Evolutionary conservation across 129 eudicot species (phyloP).

Genomic region (Deinandra increscens): DNA sequence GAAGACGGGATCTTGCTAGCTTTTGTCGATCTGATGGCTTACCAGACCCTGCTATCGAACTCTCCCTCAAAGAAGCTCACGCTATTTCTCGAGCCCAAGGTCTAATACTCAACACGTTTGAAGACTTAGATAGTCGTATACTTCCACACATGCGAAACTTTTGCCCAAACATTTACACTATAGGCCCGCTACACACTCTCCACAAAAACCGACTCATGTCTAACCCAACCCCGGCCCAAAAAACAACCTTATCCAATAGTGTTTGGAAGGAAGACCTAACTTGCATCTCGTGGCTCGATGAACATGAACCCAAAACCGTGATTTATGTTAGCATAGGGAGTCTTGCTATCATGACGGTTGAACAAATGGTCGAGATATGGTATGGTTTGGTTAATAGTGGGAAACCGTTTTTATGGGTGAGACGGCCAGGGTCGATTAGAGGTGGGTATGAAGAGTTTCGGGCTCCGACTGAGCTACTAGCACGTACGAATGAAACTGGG

Average conservation of each 20-base stretch:
- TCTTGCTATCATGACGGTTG: conserved; percentile 30
- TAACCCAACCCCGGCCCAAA: not conserved
- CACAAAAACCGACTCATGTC: conserved; percentile 23
- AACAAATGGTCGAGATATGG: conserved; percentile 57
- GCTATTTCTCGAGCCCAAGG: conserved; percentile 39
- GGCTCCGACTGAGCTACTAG: conserved; percentile 33
- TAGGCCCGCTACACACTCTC: conserved; percentile 37
- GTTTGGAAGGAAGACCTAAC: conserved; percentile 51
- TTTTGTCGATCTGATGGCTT: conserved; percentile 32
- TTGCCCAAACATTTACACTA: conserved; percentile 38
- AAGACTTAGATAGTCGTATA: conserved; percentile 24
- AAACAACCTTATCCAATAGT: conserved; percentile 26
- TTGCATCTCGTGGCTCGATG: conserved; percentile 49
- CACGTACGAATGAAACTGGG: conserved; percentile 46
- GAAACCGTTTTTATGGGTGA: conserved; percentile 47
- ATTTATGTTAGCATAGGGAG: conserved; percentile 40
- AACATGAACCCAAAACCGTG: conserved; percentile 31
- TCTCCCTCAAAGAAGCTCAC: conserved; percentile 22
- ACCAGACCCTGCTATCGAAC: conserved; percentile 14
- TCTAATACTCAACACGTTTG: conserved; percentile 43
- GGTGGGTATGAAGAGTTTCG: conserved; percentile 19
- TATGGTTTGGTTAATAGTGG: conserved; percentile 48
- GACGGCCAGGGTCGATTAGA: conserved; percentile 37
- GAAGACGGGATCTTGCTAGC: conserved; percentile 40
- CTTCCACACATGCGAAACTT: conserved; percentile 30